phyloP scores from a whole-genome alignment of 164 flowering plant genomes.

The Macadamia integrifolia region DNA sequence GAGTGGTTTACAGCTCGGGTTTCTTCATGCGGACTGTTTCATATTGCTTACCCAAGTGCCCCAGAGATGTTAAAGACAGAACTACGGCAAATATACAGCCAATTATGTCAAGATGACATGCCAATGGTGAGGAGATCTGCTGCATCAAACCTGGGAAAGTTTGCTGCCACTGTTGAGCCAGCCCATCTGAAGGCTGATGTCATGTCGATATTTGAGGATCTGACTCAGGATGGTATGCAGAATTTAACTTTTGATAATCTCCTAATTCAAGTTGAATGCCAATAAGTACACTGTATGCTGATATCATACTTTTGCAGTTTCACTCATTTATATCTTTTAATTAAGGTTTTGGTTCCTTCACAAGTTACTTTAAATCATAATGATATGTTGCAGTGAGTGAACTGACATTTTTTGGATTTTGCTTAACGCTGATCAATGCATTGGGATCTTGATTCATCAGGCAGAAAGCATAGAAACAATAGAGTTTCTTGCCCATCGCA shows the following conservation, averaged over 20 bases:
- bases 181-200: slow-evolving; percentile 76
- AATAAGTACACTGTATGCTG: not conserved
- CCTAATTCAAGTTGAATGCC: not conserved
- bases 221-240: slow-evolving; percentile 87
- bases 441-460: too few relatives aligned
- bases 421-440: too few relatives aligned
- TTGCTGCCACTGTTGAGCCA: slow-evolving; percentile 92
- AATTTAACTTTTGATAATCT: not conserved
- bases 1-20: slow-evolving; percentile 99
- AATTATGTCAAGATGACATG: slow-evolving; percentile 98
- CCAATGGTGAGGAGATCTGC: slow-evolving; percentile 99
- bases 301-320: too few relatives aligned
- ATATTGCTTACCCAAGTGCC: slow-evolving; percentile 92
- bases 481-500: too few relatives aligned
- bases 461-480: too few relatives aligned
- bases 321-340: too few relatives aligned
- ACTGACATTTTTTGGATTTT: too few relatives aligned
- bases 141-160: slow-evolving; percentile 92
- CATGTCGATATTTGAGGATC: slow-evolving; percentile 89
- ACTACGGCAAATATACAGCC: slow-evolving; percentile 66
- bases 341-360: too few relatives aligned
- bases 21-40: slow-evolving; percentile 94
- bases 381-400: too few relatives aligned
- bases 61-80: slow-evolving; percentile 73
- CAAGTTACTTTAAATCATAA: too few relatives aligned